Conservation (phyloP, 129 eudicot species). For the Helianthus annuus region DNA sequence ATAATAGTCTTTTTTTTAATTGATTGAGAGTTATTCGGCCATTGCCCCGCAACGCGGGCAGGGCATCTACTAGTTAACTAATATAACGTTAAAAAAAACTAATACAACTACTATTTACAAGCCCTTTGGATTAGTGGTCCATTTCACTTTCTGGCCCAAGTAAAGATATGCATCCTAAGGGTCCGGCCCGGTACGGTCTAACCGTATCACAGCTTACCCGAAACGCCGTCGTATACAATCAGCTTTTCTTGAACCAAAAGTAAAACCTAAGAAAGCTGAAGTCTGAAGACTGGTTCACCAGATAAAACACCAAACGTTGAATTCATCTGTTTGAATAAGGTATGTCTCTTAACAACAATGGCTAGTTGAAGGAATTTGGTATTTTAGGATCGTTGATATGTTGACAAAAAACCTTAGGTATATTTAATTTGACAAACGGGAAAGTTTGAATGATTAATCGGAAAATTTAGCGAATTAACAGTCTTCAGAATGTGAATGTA, state of each 20-base stretch:
- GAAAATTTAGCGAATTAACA: too few relatives aligned
- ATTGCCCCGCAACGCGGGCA: too few relatives aligned
- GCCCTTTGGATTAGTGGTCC: neutral
- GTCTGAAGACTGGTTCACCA: neutral
- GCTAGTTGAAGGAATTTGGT: neutral
- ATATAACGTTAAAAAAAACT: too few relatives aligned
- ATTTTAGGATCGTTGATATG: slow-evolving; percentile 6
- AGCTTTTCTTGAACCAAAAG: neutral
- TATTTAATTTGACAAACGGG: too few relatives aligned
- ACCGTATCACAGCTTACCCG: neutral
- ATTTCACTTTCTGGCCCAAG: neutral
- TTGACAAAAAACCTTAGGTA: too few relatives aligned
- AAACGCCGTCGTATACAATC: neutral
- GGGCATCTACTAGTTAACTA: too few relatives aligned
- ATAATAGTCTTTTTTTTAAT: too few relatives aligned
- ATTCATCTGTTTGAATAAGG: slow-evolving; percentile 12
- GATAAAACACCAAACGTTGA: neutral
- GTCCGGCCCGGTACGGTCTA: neutral
- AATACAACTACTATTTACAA: neutral
- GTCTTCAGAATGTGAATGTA: too few relatives aligned
- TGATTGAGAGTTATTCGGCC: too few relatives aligned
- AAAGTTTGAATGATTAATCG: too few relatives aligned
- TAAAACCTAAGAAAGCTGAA: neutral
- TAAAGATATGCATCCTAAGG: neutral
- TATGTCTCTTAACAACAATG: slow-evolving; percentile 10